These are phyloP conservation scores for Nepenthes alata DNA, from an alignment of 179 eudicot species.

Conservation along the genomic window DNA sequence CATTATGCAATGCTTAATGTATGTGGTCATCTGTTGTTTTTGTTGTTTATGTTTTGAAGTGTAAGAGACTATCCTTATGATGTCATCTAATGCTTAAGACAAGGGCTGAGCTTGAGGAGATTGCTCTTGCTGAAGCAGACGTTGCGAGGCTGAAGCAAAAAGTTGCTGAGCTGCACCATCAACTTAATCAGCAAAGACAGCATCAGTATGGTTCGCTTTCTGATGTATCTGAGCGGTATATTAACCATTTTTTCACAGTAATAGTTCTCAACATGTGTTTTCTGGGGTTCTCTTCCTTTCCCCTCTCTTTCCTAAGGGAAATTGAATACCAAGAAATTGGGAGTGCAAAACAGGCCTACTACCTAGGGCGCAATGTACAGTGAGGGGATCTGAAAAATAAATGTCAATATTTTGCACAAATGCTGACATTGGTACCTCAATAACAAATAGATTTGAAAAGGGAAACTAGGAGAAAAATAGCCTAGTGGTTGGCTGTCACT, in stretches of 20 bases:
- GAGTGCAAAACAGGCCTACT: too few relatives aligned
- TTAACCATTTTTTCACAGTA: constrained; percentile 22
- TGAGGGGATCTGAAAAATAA: too few relatives aligned
- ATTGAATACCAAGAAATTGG: too few relatives aligned
- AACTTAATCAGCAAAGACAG: constrained; percentile 90
- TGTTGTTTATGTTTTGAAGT: neutral
- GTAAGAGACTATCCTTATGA: neutral
- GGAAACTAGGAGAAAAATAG: too few relatives aligned
- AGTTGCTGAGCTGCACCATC: constrained; percentile 87
- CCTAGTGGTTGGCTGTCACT: too few relatives aligned
- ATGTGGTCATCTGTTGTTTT: neutral
- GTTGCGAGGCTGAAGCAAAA: constrained; percentile 92
- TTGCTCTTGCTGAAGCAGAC: constrained; percentile 98
- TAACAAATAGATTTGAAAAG: too few relatives aligned
- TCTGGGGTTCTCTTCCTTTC: neutral
- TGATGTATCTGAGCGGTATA: constrained; percentile 54
- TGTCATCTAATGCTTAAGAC: constrained; percentile 40
- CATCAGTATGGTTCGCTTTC: constrained; percentile 71
- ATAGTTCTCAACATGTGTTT: constrained; percentile 24
- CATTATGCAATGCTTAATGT: neutral
- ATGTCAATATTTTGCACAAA: too few relatives aligned
- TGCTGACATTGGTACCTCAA: too few relatives aligned
- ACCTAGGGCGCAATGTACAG: too few relatives aligned
- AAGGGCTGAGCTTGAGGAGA: constrained; percentile 97
- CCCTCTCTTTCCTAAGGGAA: neutral